Evolutionary conservation across 805 yeast genomes (phyloP).

Genomic region (Yamadazyma phyllophila): DNA sequence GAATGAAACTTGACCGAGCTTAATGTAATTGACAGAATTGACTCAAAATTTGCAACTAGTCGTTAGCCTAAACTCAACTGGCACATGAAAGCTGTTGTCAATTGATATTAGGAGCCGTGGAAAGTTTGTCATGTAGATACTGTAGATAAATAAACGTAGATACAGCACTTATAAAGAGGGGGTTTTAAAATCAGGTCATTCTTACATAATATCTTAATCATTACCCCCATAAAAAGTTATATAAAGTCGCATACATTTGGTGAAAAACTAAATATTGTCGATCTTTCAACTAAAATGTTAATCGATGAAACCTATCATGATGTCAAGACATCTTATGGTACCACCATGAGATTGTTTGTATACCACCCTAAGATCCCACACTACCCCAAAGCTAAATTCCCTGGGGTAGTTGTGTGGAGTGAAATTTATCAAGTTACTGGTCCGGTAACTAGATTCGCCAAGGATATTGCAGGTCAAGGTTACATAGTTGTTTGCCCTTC

Average conservation of each 20-base stretch:
- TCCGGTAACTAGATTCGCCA: slow-evolving; percentile 76
- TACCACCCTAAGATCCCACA: slow-evolving; percentile 68
- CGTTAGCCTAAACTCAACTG: no score
- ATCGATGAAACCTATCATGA: slow-evolving; percentile 65
- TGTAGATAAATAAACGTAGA: not conserved
- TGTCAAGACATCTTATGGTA: slow-evolving; percentile 61
- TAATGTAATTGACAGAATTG: no score
- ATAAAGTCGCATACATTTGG: not conserved
- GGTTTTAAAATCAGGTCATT: not conserved
- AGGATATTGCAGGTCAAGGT: slow-evolving; percentile 76
- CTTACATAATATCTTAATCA: not conserved
- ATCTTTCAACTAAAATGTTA: slow-evolving; percentile 44
- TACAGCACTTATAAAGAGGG: not conserved
- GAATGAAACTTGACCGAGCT: no score
- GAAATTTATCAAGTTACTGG: slow-evolving; percentile 84
- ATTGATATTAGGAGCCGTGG: not conserved
- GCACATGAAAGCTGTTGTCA: not conserved
- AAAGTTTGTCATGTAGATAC: not conserved
- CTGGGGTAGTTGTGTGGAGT: slow-evolving; percentile 75
- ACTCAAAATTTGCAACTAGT: no score
- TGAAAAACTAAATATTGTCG: not conserved
- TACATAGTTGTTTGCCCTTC: slow-evolving; percentile 78
- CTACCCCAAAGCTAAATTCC: slow-evolving; percentile 76
- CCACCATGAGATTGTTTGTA: slow-evolving; percentile 62
- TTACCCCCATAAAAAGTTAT: not conserved